These are phyloP conservation scores for Aegilops tauschii DNA, from an alignment of 176 grass and related monocot genomes.

Conservation along the genomic window DNA sequence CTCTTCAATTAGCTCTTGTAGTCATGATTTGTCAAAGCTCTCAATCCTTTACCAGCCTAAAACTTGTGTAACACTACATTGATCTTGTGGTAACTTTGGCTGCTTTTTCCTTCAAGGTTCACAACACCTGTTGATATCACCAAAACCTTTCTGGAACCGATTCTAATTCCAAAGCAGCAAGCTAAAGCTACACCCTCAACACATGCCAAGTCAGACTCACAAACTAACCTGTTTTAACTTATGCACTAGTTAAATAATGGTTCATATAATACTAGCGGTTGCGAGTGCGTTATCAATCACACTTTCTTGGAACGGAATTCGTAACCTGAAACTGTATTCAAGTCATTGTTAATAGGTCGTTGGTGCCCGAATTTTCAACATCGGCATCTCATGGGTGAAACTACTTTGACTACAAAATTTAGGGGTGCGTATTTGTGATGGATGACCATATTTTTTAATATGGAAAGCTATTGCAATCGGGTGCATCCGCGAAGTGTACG, in stretches of 20 bases:
- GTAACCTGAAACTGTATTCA: conserved; percentile 28
- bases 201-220: conserved; percentile 28
- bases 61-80: conserved; percentile 44
- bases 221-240: conserved; percentile 33
- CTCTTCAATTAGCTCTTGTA: not conserved
- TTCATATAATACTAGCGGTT: conserved; percentile 35
- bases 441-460: not conserved
- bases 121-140: not conserved
- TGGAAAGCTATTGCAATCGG: not conserved
- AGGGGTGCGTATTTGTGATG: not conserved
- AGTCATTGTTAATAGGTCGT: conserved; percentile 28
- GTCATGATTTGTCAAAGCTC: conserved; percentile 32
- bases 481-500: not conserved
- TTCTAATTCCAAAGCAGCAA: conserved; percentile 47
- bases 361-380: conserved; percentile 35
- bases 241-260: conserved; percentile 21
- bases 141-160: conserved; percentile 29
- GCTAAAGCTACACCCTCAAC: conserved; percentile 39
- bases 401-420: conserved; percentile 51
- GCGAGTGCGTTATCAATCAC: conserved; percentile 17
- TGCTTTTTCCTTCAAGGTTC: conserved; percentile 19
- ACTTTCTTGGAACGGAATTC: conserved; percentile 43
- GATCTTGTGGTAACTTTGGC: conserved; percentile 20
- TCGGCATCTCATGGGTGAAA: conserved; percentile 35
- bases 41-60: conserved; percentile 31